Evolutionary conservation across 129 eudicot species (phyloP).

Genomic region (Arctium minus): DNA sequence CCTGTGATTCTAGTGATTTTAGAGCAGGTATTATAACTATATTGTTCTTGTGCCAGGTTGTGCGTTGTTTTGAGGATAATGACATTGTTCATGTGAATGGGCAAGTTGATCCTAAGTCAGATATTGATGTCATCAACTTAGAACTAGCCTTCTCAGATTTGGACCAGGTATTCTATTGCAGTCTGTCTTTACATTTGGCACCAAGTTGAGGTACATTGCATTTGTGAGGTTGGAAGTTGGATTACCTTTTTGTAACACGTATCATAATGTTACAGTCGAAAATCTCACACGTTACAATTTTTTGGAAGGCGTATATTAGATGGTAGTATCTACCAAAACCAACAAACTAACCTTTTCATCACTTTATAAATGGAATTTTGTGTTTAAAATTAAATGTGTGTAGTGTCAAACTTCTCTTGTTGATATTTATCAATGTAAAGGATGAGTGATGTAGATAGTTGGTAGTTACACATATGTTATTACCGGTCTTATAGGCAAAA

Average conservation of each 20-base stretch:
- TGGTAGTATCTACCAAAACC: neutral
- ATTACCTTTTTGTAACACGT: neutral
- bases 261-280: neutral
- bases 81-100: constrained; percentile 97
- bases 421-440: neutral
- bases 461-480: neutral
- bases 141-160: constrained; percentile 88
- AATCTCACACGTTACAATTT: neutral
- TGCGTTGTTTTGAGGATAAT: constrained; percentile 97
- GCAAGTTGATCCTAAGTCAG: constrained; percentile 89
- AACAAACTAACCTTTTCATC: neutral
- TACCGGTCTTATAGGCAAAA: too few relatives aligned
- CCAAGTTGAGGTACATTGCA: neutral
- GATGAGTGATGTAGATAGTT: neutral
- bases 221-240: neutral
- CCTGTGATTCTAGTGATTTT: neutral
- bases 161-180: constrained; percentile 73
- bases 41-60: constrained; percentile 55
- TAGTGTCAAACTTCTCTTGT: neutral
- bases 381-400: neutral
- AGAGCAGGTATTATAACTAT: neutral
- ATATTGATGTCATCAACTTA: constrained; percentile 89
- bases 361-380: neutral
- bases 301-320: neutral
- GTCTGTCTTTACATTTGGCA: neutral